These are phyloP conservation scores for Taphrina confusa DNA, from an alignment of 1,139 yeast species.

Conservation along the genomic window DNA sequence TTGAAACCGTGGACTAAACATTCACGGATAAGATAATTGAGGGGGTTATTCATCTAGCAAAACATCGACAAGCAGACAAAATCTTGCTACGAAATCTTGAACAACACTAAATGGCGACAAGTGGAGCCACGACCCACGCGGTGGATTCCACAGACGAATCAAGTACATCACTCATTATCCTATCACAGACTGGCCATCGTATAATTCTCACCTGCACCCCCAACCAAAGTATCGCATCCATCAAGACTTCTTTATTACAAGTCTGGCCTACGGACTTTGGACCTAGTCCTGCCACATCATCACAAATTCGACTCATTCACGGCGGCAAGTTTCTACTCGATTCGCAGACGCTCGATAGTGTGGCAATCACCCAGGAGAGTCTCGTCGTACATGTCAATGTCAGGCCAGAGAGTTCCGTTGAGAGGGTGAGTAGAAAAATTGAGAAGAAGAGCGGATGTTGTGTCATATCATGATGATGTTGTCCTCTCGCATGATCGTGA, in stretches of 20 bases:
- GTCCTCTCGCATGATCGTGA: too few relatives aligned
- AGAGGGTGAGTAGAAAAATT: background rate
- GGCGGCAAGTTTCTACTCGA: conserved; percentile 9
- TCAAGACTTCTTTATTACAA: background rate
- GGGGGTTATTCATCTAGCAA: too few relatives aligned
- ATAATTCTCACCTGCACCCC: background rate
- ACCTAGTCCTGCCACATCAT: background rate
- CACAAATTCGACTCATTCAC: conserved; percentile 9
- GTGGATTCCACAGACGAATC: too few relatives aligned
- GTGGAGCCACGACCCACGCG: too few relatives aligned
- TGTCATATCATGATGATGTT: background rate
- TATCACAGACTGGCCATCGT: conserved; percentile 12
- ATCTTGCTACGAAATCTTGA: too few relatives aligned
- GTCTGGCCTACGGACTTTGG: conserved; percentile 16
- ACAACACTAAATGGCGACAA: too few relatives aligned
- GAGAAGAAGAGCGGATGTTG: conserved; percentile 11
- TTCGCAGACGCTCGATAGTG: background rate
- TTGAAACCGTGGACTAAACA: too few relatives aligned
- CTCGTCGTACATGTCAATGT: conserved; percentile 7
- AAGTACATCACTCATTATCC: too few relatives aligned
- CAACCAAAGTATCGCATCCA: background rate
- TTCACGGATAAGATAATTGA: too few relatives aligned
- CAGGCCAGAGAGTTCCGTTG: conserved; percentile 6
- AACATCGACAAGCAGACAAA: too few relatives aligned
- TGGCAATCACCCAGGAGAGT: background rate